These are phyloP conservation scores for Pleurotus tuber-regium DNA, from an alignment of 768 basidiomycete species.

Conservation along the genomic window DNA sequence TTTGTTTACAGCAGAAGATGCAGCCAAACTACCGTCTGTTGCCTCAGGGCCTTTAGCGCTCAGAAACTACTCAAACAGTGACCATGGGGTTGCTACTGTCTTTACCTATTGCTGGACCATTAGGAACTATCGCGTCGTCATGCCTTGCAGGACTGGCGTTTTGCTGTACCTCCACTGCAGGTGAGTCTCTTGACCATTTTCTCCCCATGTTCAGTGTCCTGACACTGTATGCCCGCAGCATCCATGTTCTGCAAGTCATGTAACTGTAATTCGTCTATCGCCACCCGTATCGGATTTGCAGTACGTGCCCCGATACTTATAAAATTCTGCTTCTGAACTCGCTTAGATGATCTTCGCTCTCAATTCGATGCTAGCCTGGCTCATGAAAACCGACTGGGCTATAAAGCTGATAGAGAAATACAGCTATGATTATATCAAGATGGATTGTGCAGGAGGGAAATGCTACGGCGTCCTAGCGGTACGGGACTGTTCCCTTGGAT, in stretches of 20 bases:
- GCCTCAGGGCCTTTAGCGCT: not conserved
- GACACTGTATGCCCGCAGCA: constrained; percentile 44
- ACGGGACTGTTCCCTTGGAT: no score
- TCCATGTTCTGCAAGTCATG: constrained; percentile 98
- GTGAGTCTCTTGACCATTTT: constrained; percentile 28
- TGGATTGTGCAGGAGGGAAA: constrained; percentile 90
- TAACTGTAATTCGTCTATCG: constrained; percentile 98
- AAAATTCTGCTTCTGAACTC: not conserved
- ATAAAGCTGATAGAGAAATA: constrained; percentile 87
- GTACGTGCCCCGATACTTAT: constrained; percentile 44
- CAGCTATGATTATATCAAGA: constrained; percentile 97
- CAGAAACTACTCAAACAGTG: not conserved
- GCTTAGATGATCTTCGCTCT: constrained; percentile 88
- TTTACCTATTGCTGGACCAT: constrained; percentile 64
- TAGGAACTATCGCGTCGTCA: constrained; percentile 76
- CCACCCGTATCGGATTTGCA: constrained; percentile 93
- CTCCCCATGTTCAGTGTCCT: constrained; percentile 7
- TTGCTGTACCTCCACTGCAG: constrained; percentile 84
- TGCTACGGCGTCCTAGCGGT: constrained; percentile 96
- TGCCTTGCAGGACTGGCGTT: constrained; percentile 82
- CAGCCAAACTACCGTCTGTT: not conserved
- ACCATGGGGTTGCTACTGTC: constrained; percentile 75
- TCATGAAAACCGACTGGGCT: constrained; percentile 89
- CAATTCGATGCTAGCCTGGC: constrained; percentile 95
- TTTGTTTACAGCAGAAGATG: not conserved